Percentiles rank a stretch among this genome's conserved stretches.
Conservation (phyloP, 163 green algal species). For the Coccomyxa subellipsoidea region DNA sequence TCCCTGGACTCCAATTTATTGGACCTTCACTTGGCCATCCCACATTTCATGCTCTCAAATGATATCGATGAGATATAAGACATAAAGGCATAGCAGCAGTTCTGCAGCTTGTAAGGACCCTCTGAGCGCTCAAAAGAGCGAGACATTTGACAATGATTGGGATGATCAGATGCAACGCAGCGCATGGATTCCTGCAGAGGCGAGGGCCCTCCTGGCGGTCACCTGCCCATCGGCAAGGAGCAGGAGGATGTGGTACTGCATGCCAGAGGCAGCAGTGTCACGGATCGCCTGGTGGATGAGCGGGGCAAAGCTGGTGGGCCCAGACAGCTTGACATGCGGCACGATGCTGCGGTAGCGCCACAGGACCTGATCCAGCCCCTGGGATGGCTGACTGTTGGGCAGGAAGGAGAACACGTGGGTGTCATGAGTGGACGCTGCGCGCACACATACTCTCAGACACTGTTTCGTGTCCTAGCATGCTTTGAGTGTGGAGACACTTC, state of each 20-base stretch:
- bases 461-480: no score
- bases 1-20: no score
- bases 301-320: conserved; percentile 60
- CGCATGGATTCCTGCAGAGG: no score
- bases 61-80: no score
- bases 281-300: conserved; percentile 48
- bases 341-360: conserved; percentile 25
- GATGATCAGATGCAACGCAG: no score
- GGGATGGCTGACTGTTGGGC: neutral
- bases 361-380: conserved; percentile 45
- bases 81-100: no score
- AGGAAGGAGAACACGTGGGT: conserved; percentile 8
- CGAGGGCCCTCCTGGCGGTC: no score
- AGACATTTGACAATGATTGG: no score
- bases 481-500: neutral
- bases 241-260: conserved; percentile 59
- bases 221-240: conserved; percentile 61
- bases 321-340: conserved; percentile 36
- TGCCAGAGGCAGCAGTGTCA: conserved; percentile 32
- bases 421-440: conserved; percentile 34
- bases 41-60: no score
- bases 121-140: no score
- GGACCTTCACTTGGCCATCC: no score
- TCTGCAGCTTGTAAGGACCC: no score
- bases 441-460: neutral